Percentiles rank a stretch among this genome's conserved stretches.
These are phyloP conservation scores for Leishmania tarentolae DNA, from an alignment of 208 protist genomes.

Conservation along the genomic window DNA sequence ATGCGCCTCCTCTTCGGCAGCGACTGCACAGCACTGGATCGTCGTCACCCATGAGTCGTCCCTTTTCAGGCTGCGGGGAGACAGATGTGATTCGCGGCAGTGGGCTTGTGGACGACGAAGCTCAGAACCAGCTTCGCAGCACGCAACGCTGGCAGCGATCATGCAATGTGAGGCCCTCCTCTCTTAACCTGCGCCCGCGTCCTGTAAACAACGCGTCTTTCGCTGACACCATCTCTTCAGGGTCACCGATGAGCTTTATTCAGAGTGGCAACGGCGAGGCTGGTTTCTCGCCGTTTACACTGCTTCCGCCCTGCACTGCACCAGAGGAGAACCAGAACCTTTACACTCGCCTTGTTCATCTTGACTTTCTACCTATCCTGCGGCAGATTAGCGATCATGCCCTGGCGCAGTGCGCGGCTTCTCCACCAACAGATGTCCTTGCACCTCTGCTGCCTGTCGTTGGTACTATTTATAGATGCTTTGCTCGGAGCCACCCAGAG, in stretches of 20 bases:
- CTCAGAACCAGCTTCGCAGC: slow-evolving; percentile 2
- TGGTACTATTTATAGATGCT: slow-evolving; percentile 14
- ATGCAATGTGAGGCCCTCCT: neutral
- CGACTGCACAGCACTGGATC: neutral
- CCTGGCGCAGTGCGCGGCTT: neutral
- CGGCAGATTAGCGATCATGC: slow-evolving; percentile 33
- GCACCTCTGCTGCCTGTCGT: slow-evolving; percentile 7
- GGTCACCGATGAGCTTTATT: slow-evolving; percentile 17
- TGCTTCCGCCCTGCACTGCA: neutral
- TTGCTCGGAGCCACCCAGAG: slow-evolving; percentile 19
- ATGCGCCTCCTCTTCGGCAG: neutral
- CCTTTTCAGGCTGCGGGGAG: slow-evolving; percentile 1
- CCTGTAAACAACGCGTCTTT: neutral
- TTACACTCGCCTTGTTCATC: slow-evolving; percentile 34
- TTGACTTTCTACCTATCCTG: slow-evolving; percentile 36
- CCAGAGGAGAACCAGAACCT: slow-evolving; percentile 22
- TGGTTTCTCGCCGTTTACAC: neutral
- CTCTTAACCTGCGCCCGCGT: neutral
- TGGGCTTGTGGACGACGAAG: slow-evolving; percentile 14
- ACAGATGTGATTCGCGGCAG: slow-evolving; percentile 26
- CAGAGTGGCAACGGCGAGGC: neutral
- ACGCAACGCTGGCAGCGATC: neutral
- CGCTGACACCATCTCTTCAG: neutral
- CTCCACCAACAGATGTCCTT: neutral
- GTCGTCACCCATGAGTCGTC: neutral